phyloP scores from a whole-genome alignment of 163 green algal genomes.

The Scenedesmus sp. region DNA sequence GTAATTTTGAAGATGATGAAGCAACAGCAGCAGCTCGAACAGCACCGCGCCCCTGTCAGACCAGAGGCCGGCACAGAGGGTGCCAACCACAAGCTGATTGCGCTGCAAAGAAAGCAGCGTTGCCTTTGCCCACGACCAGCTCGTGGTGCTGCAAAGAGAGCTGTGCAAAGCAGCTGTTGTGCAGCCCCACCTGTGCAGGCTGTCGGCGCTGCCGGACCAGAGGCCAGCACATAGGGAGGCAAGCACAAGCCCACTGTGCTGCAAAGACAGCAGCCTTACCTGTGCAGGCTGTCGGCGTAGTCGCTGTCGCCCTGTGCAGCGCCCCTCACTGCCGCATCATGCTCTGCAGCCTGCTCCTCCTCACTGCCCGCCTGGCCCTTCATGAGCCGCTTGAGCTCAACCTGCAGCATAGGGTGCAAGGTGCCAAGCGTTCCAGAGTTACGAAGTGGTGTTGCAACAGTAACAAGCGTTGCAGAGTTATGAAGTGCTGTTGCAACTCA shows the following conservation, averaged over 20 bases:
- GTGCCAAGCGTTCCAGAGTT: not conserved
- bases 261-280: not conserved
- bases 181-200: too few relatives aligned
- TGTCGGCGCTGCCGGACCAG: too few relatives aligned
- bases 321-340: not conserved
- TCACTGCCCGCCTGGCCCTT: constrained; percentile 23
- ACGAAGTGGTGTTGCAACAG: not conserved
- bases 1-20: too few relatives aligned
- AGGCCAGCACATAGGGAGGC: not conserved
- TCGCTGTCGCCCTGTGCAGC: constrained; percentile 5
- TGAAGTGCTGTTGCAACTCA: not conserved
- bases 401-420: not conserved
- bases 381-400: constrained; percentile 41
- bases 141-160: not conserved
- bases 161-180: not conserved
- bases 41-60: too few relatives aligned
- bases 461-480: not conserved
- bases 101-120: too few relatives aligned
- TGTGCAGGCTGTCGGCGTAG: constrained; percentile 36
- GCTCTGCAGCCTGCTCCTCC: constrained; percentile 7
- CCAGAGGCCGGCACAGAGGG: too few relatives aligned
- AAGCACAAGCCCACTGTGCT: not conserved
- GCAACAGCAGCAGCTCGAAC: too few relatives aligned
- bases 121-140: too few relatives aligned
- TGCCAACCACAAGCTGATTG: too few relatives aligned